Evolutionary conservation across 257 asterid genomes (phyloP).

Genomic region (Linderniella brevidens): DNA sequence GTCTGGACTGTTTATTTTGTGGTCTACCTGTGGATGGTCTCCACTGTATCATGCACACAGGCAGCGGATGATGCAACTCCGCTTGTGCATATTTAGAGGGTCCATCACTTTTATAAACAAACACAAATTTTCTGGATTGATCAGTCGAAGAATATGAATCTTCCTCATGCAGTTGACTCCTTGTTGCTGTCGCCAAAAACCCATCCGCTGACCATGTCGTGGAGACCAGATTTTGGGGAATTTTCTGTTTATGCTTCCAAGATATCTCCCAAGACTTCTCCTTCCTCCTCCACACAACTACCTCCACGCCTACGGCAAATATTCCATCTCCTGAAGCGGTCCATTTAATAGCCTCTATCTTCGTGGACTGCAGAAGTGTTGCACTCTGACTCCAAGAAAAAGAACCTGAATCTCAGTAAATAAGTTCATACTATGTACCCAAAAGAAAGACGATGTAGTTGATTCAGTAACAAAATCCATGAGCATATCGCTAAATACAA

Average conservation of each 20-base stretch:
- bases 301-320: constrained; percentile 66
- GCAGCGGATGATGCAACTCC: constrained; percentile 64
- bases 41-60: constrained; percentile 82
- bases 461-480: no score
- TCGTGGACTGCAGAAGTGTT: constrained; percentile 48
- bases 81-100: constrained; percentile 26
- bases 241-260: constrained; percentile 62
- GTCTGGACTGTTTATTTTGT: constrained; percentile 27
- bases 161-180: constrained; percentile 19
- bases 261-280: constrained; percentile 68
- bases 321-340: constrained; percentile 94
- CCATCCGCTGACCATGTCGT: constrained; percentile 67
- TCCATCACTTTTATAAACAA: constrained; percentile 40
- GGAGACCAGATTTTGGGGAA: constrained; percentile 69
- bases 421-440: constrained; percentile 39
- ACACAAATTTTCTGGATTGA: constrained; percentile 36
- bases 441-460: constrained; percentile 6
- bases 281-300: constrained; percentile 70
- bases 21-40: constrained; percentile 63
- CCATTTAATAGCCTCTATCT: constrained; percentile 78
- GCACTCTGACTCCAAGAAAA: constrained; percentile 99
- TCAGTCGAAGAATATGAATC: constrained; percentile 18
- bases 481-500: neutral
- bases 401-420: constrained; percentile 99
- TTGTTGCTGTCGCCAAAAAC: constrained; percentile 71